Conservation (phyloP, 208 protist genomes). For the Trypanosomatidae sp. region DNA sequence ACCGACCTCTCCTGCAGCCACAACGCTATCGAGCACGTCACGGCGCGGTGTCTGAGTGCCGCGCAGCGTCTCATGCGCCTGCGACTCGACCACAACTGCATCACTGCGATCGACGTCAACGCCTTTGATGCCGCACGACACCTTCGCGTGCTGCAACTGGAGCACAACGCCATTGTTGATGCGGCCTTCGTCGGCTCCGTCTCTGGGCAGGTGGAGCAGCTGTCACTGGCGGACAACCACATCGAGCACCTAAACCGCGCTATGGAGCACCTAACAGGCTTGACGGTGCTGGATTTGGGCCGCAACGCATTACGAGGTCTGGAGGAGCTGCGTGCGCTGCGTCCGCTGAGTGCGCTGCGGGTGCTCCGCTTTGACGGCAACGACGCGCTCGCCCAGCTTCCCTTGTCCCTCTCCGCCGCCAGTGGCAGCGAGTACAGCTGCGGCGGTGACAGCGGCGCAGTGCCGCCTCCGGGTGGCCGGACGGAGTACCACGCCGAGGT, state of each 20-base stretch:
- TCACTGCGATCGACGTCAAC: conserved; percentile 20
- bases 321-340: conserved; percentile 15
- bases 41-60: conserved; percentile 12
- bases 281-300: conserved; percentile 21
- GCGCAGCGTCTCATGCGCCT: conserved; percentile 46
- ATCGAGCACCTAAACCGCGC: conserved; percentile 31
- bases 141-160: conserved; percentile 56
- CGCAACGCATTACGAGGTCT: conserved; percentile 15
- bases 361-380: conserved; percentile 43
- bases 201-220: conserved; percentile 38
- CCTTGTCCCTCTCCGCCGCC: background rate
- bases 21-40: conserved; percentile 45
- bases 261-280: conserved; percentile 39
- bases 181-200: conserved; percentile 51
- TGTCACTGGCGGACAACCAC: conserved; percentile 54
- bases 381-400: conserved; percentile 5
- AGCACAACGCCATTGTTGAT: conserved; percentile 45
- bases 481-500: conserved; percentile 33
- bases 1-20: conserved; percentile 43
- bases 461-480: no score
- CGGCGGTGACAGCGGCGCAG: background rate
- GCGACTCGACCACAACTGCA: conserved; percentile 37
- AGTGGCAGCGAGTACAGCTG: background rate
- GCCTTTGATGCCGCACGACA: conserved; percentile 44
- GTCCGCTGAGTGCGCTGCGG: conserved; percentile 31